These are phyloP conservation scores for Sechiopsis laciniata DNA, from an alignment of 306 rosid genomes.

Conservation along the genomic window DNA sequence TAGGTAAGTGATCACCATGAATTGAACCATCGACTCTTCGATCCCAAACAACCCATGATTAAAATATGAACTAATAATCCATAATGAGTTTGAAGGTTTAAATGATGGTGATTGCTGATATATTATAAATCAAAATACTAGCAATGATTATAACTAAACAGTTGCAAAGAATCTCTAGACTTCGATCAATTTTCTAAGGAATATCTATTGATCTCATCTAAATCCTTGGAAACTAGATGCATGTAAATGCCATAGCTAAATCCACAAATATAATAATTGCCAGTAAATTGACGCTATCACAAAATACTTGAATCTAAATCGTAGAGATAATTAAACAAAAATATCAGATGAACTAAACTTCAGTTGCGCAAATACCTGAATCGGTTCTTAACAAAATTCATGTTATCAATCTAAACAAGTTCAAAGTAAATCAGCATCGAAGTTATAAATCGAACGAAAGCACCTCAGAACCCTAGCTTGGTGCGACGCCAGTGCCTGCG, in stretches of 20 bases:
- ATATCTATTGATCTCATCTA: background rate
- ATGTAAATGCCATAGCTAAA: background rate
- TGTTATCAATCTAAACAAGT: constrained; percentile 7
- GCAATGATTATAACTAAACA: background rate
- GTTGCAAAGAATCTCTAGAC: background rate
- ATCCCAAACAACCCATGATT: too few species aligned
- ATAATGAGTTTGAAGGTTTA: too few species aligned
- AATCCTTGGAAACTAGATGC: background rate
- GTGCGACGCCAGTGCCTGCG: too few species aligned
- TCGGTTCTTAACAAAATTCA: background rate
- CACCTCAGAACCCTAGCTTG: too few species aligned
- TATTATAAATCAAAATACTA: too few species aligned
- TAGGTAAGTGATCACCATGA: too few species aligned
- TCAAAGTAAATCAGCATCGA: background rate
- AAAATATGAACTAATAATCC: too few species aligned
- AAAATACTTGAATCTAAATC: background rate
- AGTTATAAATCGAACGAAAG: background rate
- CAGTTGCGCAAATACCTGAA: background rate
- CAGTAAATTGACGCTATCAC: background rate
- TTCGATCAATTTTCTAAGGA: background rate
- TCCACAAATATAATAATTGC: background rate
- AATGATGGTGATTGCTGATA: too few species aligned
- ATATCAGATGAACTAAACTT: background rate
- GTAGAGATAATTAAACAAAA: background rate
- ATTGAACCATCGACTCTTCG: too few species aligned